Base-by-base conservation (phyloP, 805 yeast species). In the Kodamaea kakaduensis region DNA sequence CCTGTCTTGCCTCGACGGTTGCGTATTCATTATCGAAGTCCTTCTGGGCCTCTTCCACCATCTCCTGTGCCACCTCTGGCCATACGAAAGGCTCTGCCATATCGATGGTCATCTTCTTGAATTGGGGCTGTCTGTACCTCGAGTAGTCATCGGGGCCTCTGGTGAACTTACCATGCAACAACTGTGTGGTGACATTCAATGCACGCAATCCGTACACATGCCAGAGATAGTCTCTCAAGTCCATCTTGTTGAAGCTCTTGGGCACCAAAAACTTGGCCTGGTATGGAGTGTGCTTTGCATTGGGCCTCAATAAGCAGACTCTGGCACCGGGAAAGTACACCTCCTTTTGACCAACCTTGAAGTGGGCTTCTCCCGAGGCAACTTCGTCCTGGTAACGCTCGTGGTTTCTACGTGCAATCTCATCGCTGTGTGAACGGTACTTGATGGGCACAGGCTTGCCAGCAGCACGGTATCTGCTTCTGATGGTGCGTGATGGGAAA, bases 251-350 rank as follows among this genome's bases (percentile, higher is more conserved):
- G 72, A 93, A 89, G 37, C 85, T 77, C 53, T 84, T 78, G 10
- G 99, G 98, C 13, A 94, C 98, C 45, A 85, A 77, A 61, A 93
- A 93, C 58, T 87, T 88, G 32, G 97, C 97, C 61, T 88, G 97
- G 64, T 84, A 89, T 31, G 99, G 99, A 0, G 96, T 84, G 61
- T 86, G 95, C 54, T 85, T 85, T n/a, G 97, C 96, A 52, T 84
- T 84, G 27, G 97, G 96, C 54, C 95, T 75, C 43, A 93, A 64
- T 20, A 90, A 67, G 33, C 84, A 77, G 24, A 90, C 69, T 43
- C 90, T 71, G 1, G 94, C 96, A 43, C 78, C 78, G 20, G 98
- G 98, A 58, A 90, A 84, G 56, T 77, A 89, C 7, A 84, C 68
- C 44, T 83, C 69, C 45, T 73, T 77, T 5, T 77, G 81, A 50